Conservation (phyloP, 495 filamentous ascomycete genomes). For the Penicillium roqueforti region DNA sequence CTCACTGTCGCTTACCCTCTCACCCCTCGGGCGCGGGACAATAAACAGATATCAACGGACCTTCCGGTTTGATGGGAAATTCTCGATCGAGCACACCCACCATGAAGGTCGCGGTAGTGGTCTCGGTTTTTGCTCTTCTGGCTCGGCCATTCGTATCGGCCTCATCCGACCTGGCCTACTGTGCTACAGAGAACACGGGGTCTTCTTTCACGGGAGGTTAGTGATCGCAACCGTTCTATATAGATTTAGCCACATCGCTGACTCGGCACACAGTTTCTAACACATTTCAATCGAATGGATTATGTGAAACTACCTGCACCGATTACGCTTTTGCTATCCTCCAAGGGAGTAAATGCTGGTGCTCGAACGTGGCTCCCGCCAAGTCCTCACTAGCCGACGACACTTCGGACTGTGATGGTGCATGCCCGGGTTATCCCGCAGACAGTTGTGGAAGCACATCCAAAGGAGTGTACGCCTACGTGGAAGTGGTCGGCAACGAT, state of each 20-base stretch:
- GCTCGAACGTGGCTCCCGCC: conserved; percentile 63
- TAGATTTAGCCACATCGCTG: conserved; percentile 12
- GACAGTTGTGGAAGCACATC: conserved; percentile 60
- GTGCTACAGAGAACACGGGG: conserved; percentile 48
- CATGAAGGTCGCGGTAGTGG: conserved; percentile 18
- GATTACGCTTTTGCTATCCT: conserved; percentile 66
- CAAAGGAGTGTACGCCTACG: conserved; percentile 57
- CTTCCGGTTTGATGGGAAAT: neutral
- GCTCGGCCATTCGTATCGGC: conserved; percentile 15
- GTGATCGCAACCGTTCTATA: conserved; percentile 4
- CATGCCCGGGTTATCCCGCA: conserved; percentile 62
- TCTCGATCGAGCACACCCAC: neutral
- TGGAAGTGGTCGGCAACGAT: conserved; percentile 24
- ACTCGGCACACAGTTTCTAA: conserved; percentile 38
- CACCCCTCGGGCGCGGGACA: neutral
- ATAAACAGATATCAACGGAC: neutral
- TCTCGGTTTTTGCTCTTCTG: conserved; percentile 15
- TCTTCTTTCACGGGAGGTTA: conserved; percentile 29
- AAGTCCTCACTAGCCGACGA: conserved; percentile 31
- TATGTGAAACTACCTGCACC: conserved; percentile 53
- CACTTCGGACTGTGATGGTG: conserved; percentile 46
- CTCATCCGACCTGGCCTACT: conserved; percentile 33
- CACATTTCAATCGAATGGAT: conserved; percentile 63
- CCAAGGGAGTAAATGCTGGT: conserved; percentile 66
- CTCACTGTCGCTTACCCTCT: neutral